Conservation (phyloP, 257 asterid species). For the Jacaranda mimosifolia region DNA sequence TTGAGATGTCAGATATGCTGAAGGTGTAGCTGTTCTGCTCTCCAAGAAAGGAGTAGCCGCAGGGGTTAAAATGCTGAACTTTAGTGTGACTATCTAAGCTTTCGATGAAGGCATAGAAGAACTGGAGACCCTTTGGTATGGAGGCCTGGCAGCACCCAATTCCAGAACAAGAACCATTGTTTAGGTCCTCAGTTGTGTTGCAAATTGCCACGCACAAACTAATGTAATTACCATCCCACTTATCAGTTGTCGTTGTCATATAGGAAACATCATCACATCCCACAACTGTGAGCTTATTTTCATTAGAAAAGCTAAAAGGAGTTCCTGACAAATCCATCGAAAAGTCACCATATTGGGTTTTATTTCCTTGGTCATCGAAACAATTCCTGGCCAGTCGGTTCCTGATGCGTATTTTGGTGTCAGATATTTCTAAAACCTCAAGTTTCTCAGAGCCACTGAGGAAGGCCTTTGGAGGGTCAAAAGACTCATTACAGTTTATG, state of each 20-base stretch:
- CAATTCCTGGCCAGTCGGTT: not conserved
- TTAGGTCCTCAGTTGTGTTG: constrained; percentile 38
- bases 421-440: too few species aligned
- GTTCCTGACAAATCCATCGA: constrained; percentile 16
- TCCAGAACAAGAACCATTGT: constrained; percentile 47
- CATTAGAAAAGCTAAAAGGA: not conserved
- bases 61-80: constrained; percentile 39
- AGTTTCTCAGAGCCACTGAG: too few species aligned
- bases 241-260: not conserved
- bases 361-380: not conserved
- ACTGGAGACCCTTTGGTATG: constrained; percentile 45
- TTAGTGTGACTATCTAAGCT: not conserved
- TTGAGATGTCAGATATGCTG: constrained; percentile 30
- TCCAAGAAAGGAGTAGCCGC: constrained; percentile 49
- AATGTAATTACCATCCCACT: not conserved
- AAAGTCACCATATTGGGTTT: too few species aligned
- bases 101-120: not conserved
- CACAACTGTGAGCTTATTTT: constrained; percentile 42
- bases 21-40: not conserved
- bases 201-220: constrained; percentile 49
- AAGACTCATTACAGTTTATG: too few species aligned
- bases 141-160: constrained; percentile 56
- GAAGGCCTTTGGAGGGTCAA: too few species aligned
- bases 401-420: too few species aligned
- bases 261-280: constrained; percentile 44